phyloP scores from a whole-genome alignment of 257 asterid genomes.

The Solanum ossicruentum region DNA sequence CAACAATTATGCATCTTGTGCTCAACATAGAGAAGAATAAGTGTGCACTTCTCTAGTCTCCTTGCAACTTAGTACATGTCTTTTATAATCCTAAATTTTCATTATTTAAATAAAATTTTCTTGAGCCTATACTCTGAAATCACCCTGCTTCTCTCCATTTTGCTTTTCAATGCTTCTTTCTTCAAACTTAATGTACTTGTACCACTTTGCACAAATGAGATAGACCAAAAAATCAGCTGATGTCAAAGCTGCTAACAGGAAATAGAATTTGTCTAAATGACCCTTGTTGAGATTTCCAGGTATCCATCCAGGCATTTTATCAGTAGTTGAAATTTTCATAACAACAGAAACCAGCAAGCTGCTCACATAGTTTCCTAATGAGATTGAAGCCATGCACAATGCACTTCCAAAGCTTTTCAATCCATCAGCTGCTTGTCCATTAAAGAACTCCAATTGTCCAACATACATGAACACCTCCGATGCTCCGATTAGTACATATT shows the following conservation, averaged over 20 bases:
- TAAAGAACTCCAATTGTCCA: conserved; percentile 77
- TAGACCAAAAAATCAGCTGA: conserved; percentile 62
- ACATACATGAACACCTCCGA: conserved; percentile 94
- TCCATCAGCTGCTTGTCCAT: conserved; percentile 71
- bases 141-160: conserved; percentile 13
- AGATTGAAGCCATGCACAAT: conserved; percentile 78
- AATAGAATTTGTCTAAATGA: conserved; percentile 60
- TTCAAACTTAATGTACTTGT: conserved; percentile 61
- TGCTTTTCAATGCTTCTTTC: conserved; percentile 18
- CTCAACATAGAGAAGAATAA: neutral
- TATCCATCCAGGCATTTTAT: conserved; percentile 82
- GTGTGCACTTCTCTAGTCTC: neutral
- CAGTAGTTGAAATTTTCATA: conserved; percentile 49
- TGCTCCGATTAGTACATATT: conserved; percentile 73
- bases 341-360: conserved; percentile 65
- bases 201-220: conserved; percentile 61
- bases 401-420: conserved; percentile 92
- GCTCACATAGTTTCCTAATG: conserved; percentile 81
- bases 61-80: neutral
- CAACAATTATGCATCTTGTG: neutral
- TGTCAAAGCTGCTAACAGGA: conserved; percentile 57
- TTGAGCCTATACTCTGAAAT: neutral
- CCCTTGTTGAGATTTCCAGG: conserved; percentile 79
- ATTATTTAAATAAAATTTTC: neutral
- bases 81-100: neutral